phyloP scores from a whole-genome alignment of 108 stramenopile species.

The Nitzschia putrida region DNA sequence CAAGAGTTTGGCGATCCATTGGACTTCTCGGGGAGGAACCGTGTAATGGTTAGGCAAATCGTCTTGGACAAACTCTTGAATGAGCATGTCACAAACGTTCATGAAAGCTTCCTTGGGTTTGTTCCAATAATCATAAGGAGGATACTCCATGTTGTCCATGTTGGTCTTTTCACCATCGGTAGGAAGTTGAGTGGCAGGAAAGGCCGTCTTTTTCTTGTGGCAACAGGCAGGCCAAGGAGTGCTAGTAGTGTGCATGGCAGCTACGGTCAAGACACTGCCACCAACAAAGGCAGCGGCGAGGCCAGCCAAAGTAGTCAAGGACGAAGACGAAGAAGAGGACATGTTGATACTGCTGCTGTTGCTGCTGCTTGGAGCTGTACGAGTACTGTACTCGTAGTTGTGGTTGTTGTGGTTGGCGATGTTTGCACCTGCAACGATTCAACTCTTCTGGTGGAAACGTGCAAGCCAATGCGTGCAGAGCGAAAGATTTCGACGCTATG shows the following conservation, averaged over 20 bases:
- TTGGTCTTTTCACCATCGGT: background rate
- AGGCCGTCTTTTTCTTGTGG: conserved; percentile 11
- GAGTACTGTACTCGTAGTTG: no score
- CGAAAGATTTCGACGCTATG: no score
- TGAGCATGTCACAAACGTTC: conserved; percentile 58
- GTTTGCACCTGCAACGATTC: no score
- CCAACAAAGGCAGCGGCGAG: conserved; percentile 28
- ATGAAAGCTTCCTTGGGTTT: conserved; percentile 55
- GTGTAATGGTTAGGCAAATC: conserved; percentile 68
- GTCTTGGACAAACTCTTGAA: conserved; percentile 48
- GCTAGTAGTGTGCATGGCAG: background rate
- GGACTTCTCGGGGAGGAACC: conserved; percentile 53
- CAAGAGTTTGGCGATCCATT: conserved; percentile 75
- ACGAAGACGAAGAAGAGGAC: background rate
- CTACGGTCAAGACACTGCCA: conserved; percentile 27
- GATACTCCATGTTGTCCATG: conserved; percentile 18
- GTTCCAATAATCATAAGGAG: conserved; percentile 23
- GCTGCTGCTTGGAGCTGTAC: no score
- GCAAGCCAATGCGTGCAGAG: no score
- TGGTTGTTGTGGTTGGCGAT: no score
- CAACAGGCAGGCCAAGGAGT: background rate
- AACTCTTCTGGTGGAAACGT: no score
- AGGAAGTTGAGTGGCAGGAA: conserved; percentile 25
- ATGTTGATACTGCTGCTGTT: no score
- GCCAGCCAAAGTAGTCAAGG: background rate